Conservation (phyloP, 2,329 filamentous ascomycete species). For the Exserohilum rostratum region DNA sequence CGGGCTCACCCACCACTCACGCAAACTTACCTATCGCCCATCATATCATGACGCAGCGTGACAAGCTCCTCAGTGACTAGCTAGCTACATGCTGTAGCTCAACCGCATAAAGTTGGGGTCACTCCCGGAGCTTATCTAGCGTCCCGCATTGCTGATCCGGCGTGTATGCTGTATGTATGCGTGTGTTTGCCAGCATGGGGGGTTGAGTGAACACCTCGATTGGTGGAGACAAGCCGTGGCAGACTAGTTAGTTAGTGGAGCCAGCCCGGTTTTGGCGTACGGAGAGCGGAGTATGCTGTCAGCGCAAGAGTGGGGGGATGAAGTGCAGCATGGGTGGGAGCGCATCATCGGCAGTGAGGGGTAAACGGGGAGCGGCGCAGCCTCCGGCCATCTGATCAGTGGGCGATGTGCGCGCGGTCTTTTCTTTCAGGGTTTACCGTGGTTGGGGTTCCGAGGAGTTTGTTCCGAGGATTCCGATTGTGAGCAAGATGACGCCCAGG, state of each 20-base stretch:
- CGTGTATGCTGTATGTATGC: not conserved
- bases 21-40: too few relatives aligned
- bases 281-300: slow-evolving; percentile 9
- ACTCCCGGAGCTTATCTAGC: slow-evolving; percentile 18
- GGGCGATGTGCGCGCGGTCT: slow-evolving; percentile 4
- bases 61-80: slow-evolving; percentile 16
- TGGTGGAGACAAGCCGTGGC: slow-evolving; percentile 4
- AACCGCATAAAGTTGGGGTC: slow-evolving; percentile 1
- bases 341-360: too few relatives aligned
- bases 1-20: too few relatives aligned
- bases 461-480: slow-evolving; percentile 12
- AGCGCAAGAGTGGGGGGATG: slow-evolving; percentile 35
- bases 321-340: slow-evolving; percentile 1
- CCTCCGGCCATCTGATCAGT: too few relatives aligned
- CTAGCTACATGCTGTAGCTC: slow-evolving; percentile 10
- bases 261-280: not conserved
- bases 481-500: not conserved
- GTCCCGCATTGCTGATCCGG: too few relatives aligned
- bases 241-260: not conserved
- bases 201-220: slow-evolving; percentile 14
- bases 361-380: too few relatives aligned
- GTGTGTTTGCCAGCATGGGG: not conserved
- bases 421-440: not conserved
- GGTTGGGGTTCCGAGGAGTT: not conserved
- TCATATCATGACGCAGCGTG: not conserved